Evolutionary conservation across 208 protist genomes (phyloP).

Genomic region (Acanthamoeba royreba): DNA sequence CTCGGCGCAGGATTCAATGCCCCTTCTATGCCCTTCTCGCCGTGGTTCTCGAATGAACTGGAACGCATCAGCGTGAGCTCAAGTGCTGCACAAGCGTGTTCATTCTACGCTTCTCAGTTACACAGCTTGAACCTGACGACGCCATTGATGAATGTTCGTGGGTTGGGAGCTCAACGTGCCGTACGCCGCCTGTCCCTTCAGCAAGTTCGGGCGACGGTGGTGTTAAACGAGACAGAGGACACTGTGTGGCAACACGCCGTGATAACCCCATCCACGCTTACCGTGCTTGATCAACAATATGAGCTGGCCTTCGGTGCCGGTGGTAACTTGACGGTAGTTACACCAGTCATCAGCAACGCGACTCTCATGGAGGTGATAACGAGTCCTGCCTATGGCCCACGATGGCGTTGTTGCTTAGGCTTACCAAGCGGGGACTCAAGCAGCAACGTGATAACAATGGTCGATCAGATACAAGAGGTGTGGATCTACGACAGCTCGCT

Average conservation of each 20-base stretch:
- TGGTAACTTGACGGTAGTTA: too few relatives aligned
- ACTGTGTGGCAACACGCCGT: neutral
- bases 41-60: neutral
- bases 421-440: too few relatives aligned
- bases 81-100: neutral
- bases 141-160: neutral
- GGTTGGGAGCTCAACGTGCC: neutral
- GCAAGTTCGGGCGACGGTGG: neutral
- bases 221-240: neutral
- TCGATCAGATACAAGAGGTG: neutral
- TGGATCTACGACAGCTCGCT: neutral
- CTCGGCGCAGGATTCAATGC: neutral
- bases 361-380: too few relatives aligned
- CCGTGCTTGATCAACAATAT: too few relatives aligned
- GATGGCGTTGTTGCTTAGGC: too few relatives aligned
- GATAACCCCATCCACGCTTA: neutral
- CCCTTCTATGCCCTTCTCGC: neutral
- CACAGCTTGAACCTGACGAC: neutral
- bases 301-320: too few relatives aligned
- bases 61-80: neutral
- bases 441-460: too few relatives aligned
- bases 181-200: neutral
- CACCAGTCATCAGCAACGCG: too few relatives aligned
- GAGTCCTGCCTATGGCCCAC: too few relatives aligned
- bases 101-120: neutral